Evolutionary conservation across 805 yeast species (phyloP), one percentile per base, ranked within the genome.

Genomic region (Saturnispora dispora): DNA sequence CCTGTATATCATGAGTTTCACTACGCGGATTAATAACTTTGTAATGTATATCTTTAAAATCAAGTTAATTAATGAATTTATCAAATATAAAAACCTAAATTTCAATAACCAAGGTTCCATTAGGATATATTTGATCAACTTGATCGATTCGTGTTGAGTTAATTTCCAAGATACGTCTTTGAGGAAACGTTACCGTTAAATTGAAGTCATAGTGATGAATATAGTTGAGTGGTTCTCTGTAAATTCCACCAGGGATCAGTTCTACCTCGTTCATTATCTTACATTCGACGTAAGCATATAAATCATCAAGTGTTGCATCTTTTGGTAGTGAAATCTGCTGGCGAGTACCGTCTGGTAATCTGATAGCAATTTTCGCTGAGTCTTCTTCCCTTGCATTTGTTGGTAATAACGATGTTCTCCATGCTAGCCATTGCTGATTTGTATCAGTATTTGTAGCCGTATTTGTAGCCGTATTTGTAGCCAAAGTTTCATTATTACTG

Each of bases 211-310:
- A 83, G 3, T 62, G 54, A 57, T 81, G 82, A 1, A 53, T 55
- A 57, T 77, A 82, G 4, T 59, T 60, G 18, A 52, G 50, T 9
- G 68, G 68, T 30, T 54, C 49, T 18, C 53, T 43, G 33, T 51
- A 55, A 3, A 36, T 37, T 10, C 55, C 60, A 11, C 62, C 64
- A 5, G 55, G 63, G 5, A 77, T 77, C 10, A 62, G 57, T 11
- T 60, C 64, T 6, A 60, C 60, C 6, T 55, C 54, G 13, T 57
- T 54, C 18, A 62, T 54, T 20, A 61, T 50, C 3, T 58, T 50
- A 55, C 83, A 69, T 56, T 86, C 95, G 17, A 82, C 85, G 60
- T 72, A 82, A 9, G 89, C 85, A 61, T 82, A 84, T 13, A 91
- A 67, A 49, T 85, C 89, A 51, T 78, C 81, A 1, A 88, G 65